Conservation (phyloP, 2,329 filamentous ascomycete genomes). For the Phialophora verrucosa region DNA sequence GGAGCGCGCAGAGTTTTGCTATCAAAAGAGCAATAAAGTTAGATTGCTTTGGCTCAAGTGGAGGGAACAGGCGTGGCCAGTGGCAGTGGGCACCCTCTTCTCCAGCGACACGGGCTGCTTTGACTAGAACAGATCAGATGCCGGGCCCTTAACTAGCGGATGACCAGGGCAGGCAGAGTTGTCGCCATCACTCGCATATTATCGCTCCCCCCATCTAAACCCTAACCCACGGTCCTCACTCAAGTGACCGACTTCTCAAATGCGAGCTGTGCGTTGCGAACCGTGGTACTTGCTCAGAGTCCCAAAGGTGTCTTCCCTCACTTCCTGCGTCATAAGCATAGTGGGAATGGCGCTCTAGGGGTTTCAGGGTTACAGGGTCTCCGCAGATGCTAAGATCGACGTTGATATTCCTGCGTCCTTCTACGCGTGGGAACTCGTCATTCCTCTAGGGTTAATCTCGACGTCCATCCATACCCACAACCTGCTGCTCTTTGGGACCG, state of each 20-base stretch:
- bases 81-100: constrained; percentile 4
- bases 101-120: constrained; percentile 1
- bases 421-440: not conserved
- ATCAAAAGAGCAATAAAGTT: constrained; percentile 26
- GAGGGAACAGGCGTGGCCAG: constrained; percentile 10
- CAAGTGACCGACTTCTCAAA: constrained; percentile 3
- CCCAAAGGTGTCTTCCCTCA: not conserved
- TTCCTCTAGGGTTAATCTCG: not conserved
- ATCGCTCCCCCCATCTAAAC: not conserved
- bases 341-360: too few species aligned
- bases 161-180: constrained; percentile 13
- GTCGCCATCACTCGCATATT: constrained; percentile 14
- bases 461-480: constrained; percentile 10
- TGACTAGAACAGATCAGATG: constrained; percentile 9
- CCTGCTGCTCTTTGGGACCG: constrained; percentile 1
- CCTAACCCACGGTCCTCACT: constrained; percentile 6
- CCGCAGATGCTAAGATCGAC: constrained; percentile 8
- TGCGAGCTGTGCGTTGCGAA: not conserved
- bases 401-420: constrained; percentile 13
- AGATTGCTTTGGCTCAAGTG: constrained; percentile 27
- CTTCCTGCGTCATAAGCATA: not conserved
- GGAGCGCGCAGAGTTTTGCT: constrained; percentile 35
- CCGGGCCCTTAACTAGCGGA: constrained; percentile 10
- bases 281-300: not conserved
- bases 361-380: not conserved